Evolutionary conservation across 352 stramenopile genomes (phyloP), one percentile per base, ranked within the genome.

Genomic region (Pythium vanterpoolii): DNA sequence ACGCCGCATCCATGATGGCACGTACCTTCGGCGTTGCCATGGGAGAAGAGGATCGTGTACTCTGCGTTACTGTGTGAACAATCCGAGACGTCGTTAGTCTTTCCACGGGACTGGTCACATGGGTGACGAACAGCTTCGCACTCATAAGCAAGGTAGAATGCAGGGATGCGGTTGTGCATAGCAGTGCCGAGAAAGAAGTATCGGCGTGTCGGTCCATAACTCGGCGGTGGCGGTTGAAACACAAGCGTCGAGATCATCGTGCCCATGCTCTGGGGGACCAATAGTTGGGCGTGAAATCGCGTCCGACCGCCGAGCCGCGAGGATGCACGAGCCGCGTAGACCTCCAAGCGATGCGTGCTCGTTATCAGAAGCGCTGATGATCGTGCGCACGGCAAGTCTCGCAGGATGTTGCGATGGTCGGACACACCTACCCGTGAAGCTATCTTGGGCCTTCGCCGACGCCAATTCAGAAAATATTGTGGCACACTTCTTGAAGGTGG

Each of bases 1-100:
- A 51, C 5, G 24, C 3, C 11, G 18, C 26, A 26, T 38, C n/a
- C 34, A 19, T 4, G 6, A 19, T 4, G n/a, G 21, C 31, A 31
- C 33, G 13, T n/a, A 90, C 83, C 83, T 87, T 98, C 96, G 1
- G 96, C 96, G 73, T 99, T 99, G 38, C 95, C 96, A 69, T 99
- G 96, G 9, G 90, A 98, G 64, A 98, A 99, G 0, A 99, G 77
- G 50, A 99, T 81, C 38, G 96, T 98, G 44, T 98, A 95, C 50
- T 94, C 75, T 10, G 94, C 94, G 44, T 93, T 93, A 56, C 89
- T 95, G 45, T n/a, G 43, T 11, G 30, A 36, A 43, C 28, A 10
- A 33, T 48, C 19, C 21, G 16, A 34, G 23, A 30, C 14, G 13
- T 45, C 19, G 24, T 56, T 42, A 34, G 45, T 36, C 49, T 53